Evolutionary conservation across 441 rosid genomes (phyloP).

Genomic region (Erysimum pusillum): DNA sequence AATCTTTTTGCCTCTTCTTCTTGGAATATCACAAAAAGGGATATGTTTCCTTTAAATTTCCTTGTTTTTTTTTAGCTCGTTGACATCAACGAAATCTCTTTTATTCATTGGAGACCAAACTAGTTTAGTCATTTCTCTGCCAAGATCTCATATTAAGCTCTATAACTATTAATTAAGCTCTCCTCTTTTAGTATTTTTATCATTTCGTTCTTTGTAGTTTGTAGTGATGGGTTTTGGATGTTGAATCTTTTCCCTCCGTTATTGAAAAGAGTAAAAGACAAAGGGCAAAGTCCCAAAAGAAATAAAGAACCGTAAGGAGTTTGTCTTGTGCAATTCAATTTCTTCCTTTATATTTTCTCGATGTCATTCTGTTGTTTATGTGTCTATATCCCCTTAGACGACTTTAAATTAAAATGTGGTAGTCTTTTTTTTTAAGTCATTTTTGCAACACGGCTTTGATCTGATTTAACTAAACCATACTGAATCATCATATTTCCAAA

Average conservation of each 20-base stretch:
- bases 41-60: neutral
- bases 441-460: neutral
- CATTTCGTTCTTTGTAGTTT: neutral
- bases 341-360: neutral
- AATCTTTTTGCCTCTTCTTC: neutral
- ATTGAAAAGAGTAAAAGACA: neutral
- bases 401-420: neutral
- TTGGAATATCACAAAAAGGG: neutral
- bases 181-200: neutral
- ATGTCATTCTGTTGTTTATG: neutral
- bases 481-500: neutral
- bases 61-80: slow-evolving; percentile 6
- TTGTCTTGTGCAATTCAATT: neutral
- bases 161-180: too few relatives aligned
- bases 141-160: too few relatives aligned
- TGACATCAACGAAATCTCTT: neutral
- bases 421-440: neutral
- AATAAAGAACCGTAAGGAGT: neutral
- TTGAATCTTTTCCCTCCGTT: neutral
- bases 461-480: slow-evolving; percentile 22
- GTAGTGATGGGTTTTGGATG: neutral
- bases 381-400: neutral
- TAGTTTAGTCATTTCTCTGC: too few relatives aligned
- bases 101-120: neutral
- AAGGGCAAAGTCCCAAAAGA: neutral